Evolutionary conservation across 805 yeast species (phyloP), one percentile per base, ranked within the genome.

Genomic region (Saccharomycopsis lassenensis): DNA sequence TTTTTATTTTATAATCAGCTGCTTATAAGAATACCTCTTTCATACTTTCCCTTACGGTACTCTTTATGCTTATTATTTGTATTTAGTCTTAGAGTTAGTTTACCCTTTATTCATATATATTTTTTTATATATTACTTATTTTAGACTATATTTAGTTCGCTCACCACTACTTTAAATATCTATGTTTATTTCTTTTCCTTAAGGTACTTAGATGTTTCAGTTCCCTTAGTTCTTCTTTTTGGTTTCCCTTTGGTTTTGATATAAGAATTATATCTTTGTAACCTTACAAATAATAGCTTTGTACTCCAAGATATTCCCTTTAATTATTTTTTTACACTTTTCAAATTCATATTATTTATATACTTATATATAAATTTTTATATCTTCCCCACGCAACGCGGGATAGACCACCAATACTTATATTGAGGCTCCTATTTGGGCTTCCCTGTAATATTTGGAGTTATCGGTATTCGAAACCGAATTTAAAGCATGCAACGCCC

Each of bases 141-240:
- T 36, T 6, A 34, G 40, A 31, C 40, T 36, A 11, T 31, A 31
- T 36, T 36, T 33, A 22, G 17, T 36, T 36, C 40, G 40, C 36
- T 36, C 40, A 31, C 40, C 40, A 36, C 40, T 36, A 36, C 40
- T 36, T 24, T 22, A 33, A 36, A 36, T 31, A 31, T 36, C 40
- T 36, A 35, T 25, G 40, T 36, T 36, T 35, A 36, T 36, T 36
- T 34, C 15, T 36, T 20, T 36, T 36, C 40, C 40, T 36, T 36
- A 36, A 36, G 30, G 40, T 36, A 36, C 40, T 36, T 36, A 36
- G 40, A 36, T 36, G 40, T 36, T 36, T 36, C 40, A 36, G 35
- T 36, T 36, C 40, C 40, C 30, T 36, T 36, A 36, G 40, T 36
- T 24, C 8, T 5, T 14, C 31, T 25, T 31, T 21, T 31, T 16